phyloP scores from a whole-genome alignment of 2,329 filamentous ascomycete species.

The Zarea fungicola region DNA sequence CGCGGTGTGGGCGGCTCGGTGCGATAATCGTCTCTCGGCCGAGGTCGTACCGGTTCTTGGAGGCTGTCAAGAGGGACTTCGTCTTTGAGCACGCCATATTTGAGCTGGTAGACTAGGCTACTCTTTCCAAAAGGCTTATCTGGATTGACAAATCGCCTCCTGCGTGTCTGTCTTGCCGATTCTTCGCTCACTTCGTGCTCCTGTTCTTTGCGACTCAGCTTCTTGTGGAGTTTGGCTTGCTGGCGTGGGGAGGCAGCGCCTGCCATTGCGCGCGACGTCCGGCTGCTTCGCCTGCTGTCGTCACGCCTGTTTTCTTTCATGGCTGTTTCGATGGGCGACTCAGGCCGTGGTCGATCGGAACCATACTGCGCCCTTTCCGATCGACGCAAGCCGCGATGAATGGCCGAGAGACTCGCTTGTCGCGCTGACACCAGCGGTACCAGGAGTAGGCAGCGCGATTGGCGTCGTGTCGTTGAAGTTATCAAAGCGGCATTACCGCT shows the following conservation, averaged over 20 bases:
- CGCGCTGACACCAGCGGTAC: conserved; percentile 18
- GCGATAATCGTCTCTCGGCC: not conserved
- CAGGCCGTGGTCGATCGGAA: conserved; percentile 12
- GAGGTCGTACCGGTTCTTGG: conserved; percentile 22
- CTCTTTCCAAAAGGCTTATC: conserved; percentile 46
- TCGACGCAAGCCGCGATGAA: conserved; percentile 59
- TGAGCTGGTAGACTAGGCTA: conserved; percentile 51
- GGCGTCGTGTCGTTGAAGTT: not conserved
- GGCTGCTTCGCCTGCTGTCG: conserved; percentile 3
- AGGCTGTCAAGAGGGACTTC: conserved; percentile 22
- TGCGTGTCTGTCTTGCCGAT: conserved; percentile 37
- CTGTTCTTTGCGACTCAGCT: conserved; percentile 39
- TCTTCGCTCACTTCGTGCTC: conserved; percentile 28
- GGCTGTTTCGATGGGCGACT: not conserved
- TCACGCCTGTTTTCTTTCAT: conserved; percentile 2
- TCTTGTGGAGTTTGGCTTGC: conserved; percentile 45
- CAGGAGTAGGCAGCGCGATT: not conserved
- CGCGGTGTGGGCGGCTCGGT: not conserved
- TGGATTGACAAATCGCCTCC: conserved; percentile 48
- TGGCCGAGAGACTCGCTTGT: conserved; percentile 53
- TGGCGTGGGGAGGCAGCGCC: conserved; percentile 26
- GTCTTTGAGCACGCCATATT: conserved; percentile 38
- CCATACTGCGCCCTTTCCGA: conserved; percentile 33
- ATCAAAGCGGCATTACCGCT: conserved; percentile 11
- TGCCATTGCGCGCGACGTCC: conserved; percentile 24